Evolutionary conservation across 106 monocot genomes (phyloP).

Genomic region (Dendrobium officinale): DNA sequence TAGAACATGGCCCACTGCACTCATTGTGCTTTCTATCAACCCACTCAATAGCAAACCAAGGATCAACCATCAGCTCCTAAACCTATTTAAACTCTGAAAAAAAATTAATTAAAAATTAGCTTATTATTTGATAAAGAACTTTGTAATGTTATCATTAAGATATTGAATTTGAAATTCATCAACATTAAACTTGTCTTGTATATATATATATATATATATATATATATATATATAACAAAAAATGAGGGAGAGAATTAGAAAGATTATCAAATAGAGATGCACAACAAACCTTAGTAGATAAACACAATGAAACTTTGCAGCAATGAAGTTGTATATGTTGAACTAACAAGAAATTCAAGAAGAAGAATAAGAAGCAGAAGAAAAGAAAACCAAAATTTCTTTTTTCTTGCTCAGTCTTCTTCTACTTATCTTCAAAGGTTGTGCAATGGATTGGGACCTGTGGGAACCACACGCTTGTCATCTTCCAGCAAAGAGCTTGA

Average conservation of each 20-base stretch:
- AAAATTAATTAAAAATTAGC: not conserved
- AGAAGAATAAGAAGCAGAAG: not conserved
- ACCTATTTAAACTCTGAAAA: not conserved
- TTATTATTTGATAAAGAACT: not conserved
- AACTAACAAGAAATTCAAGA: not conserved
- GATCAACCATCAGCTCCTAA: not conserved
- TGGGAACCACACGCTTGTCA: constrained; percentile 16
- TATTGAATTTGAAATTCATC: no score
- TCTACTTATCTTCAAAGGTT: constrained; percentile 5
- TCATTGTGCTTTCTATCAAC: not conserved
- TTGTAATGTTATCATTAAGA: no score
- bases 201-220: no score
- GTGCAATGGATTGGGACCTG: constrained; percentile 22
- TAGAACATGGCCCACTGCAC: not conserved
- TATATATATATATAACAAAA: no score
- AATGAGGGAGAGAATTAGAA: not conserved
- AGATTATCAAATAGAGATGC: not conserved
- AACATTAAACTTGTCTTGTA: no score
- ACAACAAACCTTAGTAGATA: not conserved
- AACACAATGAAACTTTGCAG: not conserved
- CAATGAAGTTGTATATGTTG: not conserved
- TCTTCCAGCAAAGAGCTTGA: not conserved
- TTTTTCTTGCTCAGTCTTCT: not conserved
- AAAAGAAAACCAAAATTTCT: not conserved
- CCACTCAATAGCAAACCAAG: not conserved